phyloP scores from a whole-genome alignment of 2,329 filamentous ascomycete genomes.

The Nothomitra cinnamomea region DNA sequence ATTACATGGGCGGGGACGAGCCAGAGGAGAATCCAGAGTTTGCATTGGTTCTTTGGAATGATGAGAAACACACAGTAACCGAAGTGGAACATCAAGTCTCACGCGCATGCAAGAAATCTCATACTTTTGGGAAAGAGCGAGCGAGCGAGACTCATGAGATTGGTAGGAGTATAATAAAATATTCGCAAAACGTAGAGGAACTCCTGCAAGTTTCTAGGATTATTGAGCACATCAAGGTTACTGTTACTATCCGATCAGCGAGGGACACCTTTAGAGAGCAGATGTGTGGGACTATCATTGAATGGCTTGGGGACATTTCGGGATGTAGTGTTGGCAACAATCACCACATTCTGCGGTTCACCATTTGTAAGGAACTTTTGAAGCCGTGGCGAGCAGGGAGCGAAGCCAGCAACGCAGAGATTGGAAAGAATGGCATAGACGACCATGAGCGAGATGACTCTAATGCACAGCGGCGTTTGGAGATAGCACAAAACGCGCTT shows the following conservation, averaged over 20 bases:
- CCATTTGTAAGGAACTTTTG: slow-evolving; percentile 82
- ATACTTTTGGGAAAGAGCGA: slow-evolving; percentile 50
- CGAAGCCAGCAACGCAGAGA: slow-evolving; percentile 57
- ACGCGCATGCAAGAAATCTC: slow-evolving; percentile 62
- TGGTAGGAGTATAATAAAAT: slow-evolving; percentile 71
- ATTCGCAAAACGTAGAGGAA: slow-evolving; percentile 51
- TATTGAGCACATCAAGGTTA: slow-evolving; percentile 90
- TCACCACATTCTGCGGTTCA: slow-evolving; percentile 57
- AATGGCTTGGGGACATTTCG: slow-evolving; percentile 87
- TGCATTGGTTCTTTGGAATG: slow-evolving; percentile 84
- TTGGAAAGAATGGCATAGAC: slow-evolving; percentile 64
- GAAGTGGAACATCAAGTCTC: slow-evolving; percentile 86
- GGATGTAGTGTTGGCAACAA: slow-evolving; percentile 75
- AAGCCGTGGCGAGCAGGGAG: slow-evolving; percentile 79
- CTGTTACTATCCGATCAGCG: slow-evolving; percentile 82
- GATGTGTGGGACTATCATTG: slow-evolving; percentile 95
- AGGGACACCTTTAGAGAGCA: slow-evolving; percentile 93
- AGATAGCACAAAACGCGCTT: not conserved
- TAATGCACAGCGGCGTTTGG: slow-evolving; percentile 17
- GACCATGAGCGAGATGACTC: slow-evolving; percentile 55
- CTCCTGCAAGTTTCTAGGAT: slow-evolving; percentile 66
- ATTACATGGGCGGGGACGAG: slow-evolving; percentile 41
- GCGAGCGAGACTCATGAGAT: slow-evolving; percentile 82
- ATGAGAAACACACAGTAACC: slow-evolving; percentile 91
- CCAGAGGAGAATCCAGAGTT: slow-evolving; percentile 54